Evolutionary conservation across 306 rosid genomes (phyloP), one percentile per base, ranked within the genome.

Genomic region (Cucumis cinereus): DNA sequence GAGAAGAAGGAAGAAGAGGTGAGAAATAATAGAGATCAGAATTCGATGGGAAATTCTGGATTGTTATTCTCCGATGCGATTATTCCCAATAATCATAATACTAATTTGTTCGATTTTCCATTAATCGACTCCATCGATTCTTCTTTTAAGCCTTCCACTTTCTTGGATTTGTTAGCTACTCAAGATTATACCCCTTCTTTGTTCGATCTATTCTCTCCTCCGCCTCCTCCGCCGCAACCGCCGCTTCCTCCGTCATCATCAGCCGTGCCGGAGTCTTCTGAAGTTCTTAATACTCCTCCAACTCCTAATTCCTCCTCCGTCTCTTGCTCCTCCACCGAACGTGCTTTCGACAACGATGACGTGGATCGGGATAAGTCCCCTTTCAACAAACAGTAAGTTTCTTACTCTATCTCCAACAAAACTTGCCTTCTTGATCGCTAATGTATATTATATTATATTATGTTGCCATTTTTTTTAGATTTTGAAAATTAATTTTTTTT

Each of bases 311-410:
- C 87, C 5, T 66, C 77, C 0, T 89, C 88, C 52, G 71, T 83
- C 40, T 85, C 93, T 0, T 87, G 85, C 0, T 87, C 88, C 4
- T 82, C 87, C 1, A 82, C 80, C 41, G 93, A 84, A 73, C 79
- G 72, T 2, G 2, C 10, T 24, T 10, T 49, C 0, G 77, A 64
- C 17, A 45, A 36, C n/a, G 87, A 78, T 6, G 82, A 81, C 15
- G 81, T 78, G 53, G 79, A 78, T 47, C 83, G 80, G 75, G 85
- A 85, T 61, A 83, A 85, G n/a, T 60, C 81, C 2, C 49, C 50
- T 41, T 22, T 35, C 76, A 82, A 82, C 75, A 82, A 85, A 77
- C 83, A 73, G 93, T 89, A 33, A 87, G 89, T 45, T 8, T 41
- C 9, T 10, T 41, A 2, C 12, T 30, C 35, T 30, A 30, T 30